Base-by-base conservation (phyloP, 2,329 filamentous ascomycete genomes). In the Arthrobotrys megalospora region DNA sequence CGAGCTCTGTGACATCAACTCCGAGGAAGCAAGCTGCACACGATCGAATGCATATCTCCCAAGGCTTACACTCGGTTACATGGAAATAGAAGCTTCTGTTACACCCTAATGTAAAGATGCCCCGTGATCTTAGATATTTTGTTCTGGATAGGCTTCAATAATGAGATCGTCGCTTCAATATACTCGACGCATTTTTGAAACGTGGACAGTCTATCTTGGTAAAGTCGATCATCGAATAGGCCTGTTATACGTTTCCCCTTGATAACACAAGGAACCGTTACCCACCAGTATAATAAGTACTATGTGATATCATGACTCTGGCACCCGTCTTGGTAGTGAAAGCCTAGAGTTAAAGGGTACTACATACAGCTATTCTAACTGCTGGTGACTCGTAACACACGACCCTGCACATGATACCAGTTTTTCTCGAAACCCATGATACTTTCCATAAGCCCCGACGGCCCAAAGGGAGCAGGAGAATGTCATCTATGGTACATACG, bases 101-200 rank as follows among this genome's bases (percentile, higher is more conserved):
- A 60, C 55, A 60, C 55, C 24, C 1, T 6, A 14, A 12, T 60
- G 34, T 43, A 24, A 41, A 11, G 11, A 10, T 24, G 21, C 32
- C 50, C n/a, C 52, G 52, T 58, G 36, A 60, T 19, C 8, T 28
- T 36, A 43, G 43, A 43, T 60, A 60, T 43, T 11, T 3, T 24
- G 36, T 43, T 28, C 36, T 28, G n/a, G 55, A 28, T 19, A 60
- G 11, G 36, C 19, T 38, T 41, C 34, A 12, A 60, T 28, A 3
- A 14, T 28, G 2, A 41, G 55, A 43, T 43, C 34, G 43, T 60
- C 55, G 36, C 36, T 60, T 60, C 19, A n/a, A 58, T 58, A 36
- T 58, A 43, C 34, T 60, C 55, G 55, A 60, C 16, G 36, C 36
- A 60, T 32, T 60, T 28, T 60, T 60, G 55, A 60, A 60, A 60